Percentiles rank a stretch among this genome's conserved stretches.
These are phyloP conservation scores for Mychonastes homosphaera DNA, from an alignment of 139 green algal species.

Conservation along the genomic window DNA sequence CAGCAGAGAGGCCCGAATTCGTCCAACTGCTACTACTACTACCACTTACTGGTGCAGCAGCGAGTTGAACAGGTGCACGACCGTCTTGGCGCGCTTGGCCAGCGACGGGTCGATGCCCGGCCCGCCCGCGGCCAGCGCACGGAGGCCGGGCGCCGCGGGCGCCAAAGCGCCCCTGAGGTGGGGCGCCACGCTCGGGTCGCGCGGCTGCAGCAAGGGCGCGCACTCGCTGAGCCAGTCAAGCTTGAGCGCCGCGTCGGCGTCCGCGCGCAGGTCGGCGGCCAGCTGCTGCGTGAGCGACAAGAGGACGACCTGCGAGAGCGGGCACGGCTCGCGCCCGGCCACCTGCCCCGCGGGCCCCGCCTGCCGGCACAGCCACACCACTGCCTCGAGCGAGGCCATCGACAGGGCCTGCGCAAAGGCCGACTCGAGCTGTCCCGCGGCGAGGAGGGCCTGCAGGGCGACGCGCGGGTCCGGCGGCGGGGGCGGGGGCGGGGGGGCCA, in stretches of 20 bases:
- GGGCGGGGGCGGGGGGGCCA: neutral
- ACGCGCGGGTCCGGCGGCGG: neutral
- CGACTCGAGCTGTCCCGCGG: conserved; percentile 31
- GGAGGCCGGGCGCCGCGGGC: conserved; percentile 24
- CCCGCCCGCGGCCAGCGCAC: conserved; percentile 9
- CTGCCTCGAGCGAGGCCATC: conserved; percentile 40
- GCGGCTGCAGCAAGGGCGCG: conserved; percentile 45
- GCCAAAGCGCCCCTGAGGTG: conserved; percentile 33
- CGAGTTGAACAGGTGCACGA: conserved; percentile 45
- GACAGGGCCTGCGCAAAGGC: conserved; percentile 44
- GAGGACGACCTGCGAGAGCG: conserved; percentile 59
- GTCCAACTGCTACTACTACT: too few relatives aligned
- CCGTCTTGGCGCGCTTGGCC: conserved; percentile 25
- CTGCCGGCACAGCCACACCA: conserved; percentile 69
- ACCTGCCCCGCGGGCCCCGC: conserved; percentile 21
- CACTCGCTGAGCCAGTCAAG: conserved; percentile 61
- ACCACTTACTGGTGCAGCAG: conserved; percentile 25
- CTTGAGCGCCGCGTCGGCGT: conserved; percentile 33
- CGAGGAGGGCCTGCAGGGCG: conserved; percentile 1
- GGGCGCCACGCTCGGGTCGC: conserved; percentile 37
- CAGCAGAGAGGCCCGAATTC: too few relatives aligned
- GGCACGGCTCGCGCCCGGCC: conserved; percentile 10
- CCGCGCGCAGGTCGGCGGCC: conserved; percentile 35
- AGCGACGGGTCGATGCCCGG: neutral
- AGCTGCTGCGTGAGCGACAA: conserved; percentile 74